phyloP scores from a whole-genome alignment of 1,139 yeast genomes.

The Suhomyces coccinellae region DNA sequence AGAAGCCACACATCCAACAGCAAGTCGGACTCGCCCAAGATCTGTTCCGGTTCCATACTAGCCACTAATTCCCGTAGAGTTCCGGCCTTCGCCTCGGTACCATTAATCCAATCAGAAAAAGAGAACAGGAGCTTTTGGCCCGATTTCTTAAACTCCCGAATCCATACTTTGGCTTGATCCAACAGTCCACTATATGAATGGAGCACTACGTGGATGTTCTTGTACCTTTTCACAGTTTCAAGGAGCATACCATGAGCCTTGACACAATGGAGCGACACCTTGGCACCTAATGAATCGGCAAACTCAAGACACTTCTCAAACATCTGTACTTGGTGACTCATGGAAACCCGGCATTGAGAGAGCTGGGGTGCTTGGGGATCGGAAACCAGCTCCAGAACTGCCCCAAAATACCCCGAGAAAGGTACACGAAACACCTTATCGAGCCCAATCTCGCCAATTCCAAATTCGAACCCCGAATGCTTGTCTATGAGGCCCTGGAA shows the following conservation, averaged over 20 bases:
- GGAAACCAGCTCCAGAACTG: constrained; percentile 1
- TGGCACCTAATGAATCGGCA: constrained; percentile 48
- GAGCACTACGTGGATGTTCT: constrained; percentile 48
- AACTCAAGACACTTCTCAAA: constrained; percentile 52
- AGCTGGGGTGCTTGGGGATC: constrained; percentile 19
- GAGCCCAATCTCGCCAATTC: constrained; percentile 88
- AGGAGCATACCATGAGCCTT: constrained; percentile 65
- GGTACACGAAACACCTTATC: constrained; percentile 79
- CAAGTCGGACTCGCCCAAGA: constrained; percentile 42
- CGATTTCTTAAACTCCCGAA: constrained; percentile 25
- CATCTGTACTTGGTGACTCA: constrained; percentile 64
- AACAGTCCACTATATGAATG: constrained; percentile 87
- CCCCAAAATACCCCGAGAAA: constrained; percentile 54
- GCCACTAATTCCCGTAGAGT: constrained; percentile 28
- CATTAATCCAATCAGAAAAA: constrained; percentile 63
- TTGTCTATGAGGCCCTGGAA: constrained; percentile 26
- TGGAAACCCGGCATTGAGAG: constrained; percentile 49
- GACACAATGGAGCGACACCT: constrained; percentile 83
- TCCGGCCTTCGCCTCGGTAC: constrained; percentile 24
- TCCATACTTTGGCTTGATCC: constrained; percentile 63
- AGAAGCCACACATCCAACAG: constrained; percentile 31
- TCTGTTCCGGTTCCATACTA: constrained; percentile 23
- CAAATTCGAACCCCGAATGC: constrained; percentile 22
- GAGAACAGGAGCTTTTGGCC: constrained; percentile 48
- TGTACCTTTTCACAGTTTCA: constrained; percentile 38